These are phyloP conservation scores for Novymonas esmeraldas DNA, from an alignment of 208 protist genomes.

Conservation along the genomic window DNA sequence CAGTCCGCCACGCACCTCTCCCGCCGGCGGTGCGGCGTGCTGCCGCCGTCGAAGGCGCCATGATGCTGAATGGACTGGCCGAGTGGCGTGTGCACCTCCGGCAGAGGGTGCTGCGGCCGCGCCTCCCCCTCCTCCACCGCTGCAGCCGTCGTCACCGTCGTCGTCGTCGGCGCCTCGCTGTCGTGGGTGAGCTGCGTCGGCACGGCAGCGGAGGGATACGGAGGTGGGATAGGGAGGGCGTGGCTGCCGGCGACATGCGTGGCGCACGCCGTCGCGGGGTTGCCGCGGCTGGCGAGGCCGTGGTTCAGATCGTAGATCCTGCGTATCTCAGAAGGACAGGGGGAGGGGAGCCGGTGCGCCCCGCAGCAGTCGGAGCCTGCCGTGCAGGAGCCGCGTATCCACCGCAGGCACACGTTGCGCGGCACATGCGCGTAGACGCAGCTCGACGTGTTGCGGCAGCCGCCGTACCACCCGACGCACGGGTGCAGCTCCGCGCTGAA, in stretches of 20 bases:
- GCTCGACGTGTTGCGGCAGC: slow-evolving; percentile 66
- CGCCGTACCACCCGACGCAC: slow-evolving; percentile 74
- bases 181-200: no score
- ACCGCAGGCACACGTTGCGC: slow-evolving; percentile 81
- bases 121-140: background rate
- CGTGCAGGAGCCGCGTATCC: slow-evolving; percentile 65
- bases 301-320: slow-evolving; percentile 65
- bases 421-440: slow-evolving; percentile 62
- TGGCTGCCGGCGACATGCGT: background rate
- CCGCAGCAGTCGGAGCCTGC: slow-evolving; percentile 53
- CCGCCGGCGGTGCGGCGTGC: slow-evolving; percentile 24
- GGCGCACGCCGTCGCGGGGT: slow-evolving; percentile 8
- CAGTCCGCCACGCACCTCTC: background rate
- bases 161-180: no score
- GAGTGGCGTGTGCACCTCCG: slow-evolving; percentile 14
- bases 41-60: slow-evolving; percentile 7
- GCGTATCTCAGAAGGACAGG: slow-evolving; percentile 52
- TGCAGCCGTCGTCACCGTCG: no score
- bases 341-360: slow-evolving; percentile 73
- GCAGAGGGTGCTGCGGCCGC: background rate
- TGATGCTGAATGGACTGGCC: slow-evolving; percentile 25
- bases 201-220: background rate
- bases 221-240: background rate
- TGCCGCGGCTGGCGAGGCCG: slow-evolving; percentile 35
- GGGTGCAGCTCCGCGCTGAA: slow-evolving; percentile 63